Conservation (phyloP, 2,329 filamentous ascomycete species). For the Arthroderma sp. region DNA sequence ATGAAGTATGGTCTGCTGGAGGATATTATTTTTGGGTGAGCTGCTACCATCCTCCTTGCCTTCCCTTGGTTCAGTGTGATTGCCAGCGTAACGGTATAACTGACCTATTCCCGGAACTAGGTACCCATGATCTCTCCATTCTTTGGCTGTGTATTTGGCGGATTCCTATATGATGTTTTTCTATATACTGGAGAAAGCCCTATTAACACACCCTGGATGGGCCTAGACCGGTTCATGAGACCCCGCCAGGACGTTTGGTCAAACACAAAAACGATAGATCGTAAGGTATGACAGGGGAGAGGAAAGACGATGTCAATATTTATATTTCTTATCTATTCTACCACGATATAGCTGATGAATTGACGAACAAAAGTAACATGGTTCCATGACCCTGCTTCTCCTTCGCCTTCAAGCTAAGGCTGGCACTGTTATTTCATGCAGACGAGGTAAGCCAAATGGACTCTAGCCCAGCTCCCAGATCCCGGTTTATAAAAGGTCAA, state of each 20-base stretch:
- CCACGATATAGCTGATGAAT: neutral
- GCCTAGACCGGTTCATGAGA: constrained; percentile 43
- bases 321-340: neutral
- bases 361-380: neutral
- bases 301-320: neutral
- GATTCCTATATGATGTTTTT: constrained; percentile 55
- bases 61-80: neutral
- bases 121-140: constrained; percentile 64
- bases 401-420: neutral
- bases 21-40: constrained; percentile 61
- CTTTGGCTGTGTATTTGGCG: constrained; percentile 50
- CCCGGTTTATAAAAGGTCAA: no score
- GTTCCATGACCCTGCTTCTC: neutral
- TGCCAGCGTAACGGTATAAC: neutral
- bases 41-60: neutral
- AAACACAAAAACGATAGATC: constrained; percentile 10
- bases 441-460: no score
- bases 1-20: constrained; percentile 54
- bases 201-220: constrained; percentile 55
- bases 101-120: constrained; percentile 26
- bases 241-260: constrained; percentile 16
- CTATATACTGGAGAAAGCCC: constrained; percentile 60
- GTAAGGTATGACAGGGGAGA: neutral
- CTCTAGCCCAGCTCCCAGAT: no score
- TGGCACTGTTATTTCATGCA: neutral